Evolutionary conservation across 768 basidiomycete species (phyloP).

Genomic region (Phlebiopsis gigantea): DNA sequence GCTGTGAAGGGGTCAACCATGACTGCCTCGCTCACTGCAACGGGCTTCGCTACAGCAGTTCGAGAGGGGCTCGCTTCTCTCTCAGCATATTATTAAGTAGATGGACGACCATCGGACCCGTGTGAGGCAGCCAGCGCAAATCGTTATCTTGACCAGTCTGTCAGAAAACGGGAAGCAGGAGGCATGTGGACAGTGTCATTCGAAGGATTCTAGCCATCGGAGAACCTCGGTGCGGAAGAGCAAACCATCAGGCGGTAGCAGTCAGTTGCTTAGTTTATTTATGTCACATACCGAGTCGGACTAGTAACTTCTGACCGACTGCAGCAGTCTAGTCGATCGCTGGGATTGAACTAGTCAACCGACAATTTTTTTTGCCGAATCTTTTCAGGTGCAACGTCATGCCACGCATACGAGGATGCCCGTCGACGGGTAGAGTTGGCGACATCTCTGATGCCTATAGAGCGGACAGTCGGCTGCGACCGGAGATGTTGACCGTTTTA

Average conservation of each 20-base stretch:
- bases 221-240: background rate
- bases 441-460: too few species aligned
- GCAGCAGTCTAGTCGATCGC: background rate
- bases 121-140: background rate
- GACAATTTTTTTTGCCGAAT: background rate
- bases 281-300: background rate
- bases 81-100: background rate
- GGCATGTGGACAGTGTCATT: background rate
- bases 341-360: background rate
- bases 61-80: background rate
- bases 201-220: background rate
- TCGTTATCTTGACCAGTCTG: background rate
- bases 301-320: background rate
- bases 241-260: background rate
- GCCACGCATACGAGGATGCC: too few species aligned
- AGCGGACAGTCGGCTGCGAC: too few species aligned
- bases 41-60: background rate
- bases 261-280: background rate
- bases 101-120: constrained; percentile 4
- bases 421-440: too few species aligned
- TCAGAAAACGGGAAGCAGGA: background rate
- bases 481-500: background rate
- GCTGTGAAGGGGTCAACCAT: background rate
- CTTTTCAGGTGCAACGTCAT: too few species aligned
- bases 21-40: background rate